Conservation (phyloP, 257 asterid genomes). For the Haberlea rhodopensis region DNA sequence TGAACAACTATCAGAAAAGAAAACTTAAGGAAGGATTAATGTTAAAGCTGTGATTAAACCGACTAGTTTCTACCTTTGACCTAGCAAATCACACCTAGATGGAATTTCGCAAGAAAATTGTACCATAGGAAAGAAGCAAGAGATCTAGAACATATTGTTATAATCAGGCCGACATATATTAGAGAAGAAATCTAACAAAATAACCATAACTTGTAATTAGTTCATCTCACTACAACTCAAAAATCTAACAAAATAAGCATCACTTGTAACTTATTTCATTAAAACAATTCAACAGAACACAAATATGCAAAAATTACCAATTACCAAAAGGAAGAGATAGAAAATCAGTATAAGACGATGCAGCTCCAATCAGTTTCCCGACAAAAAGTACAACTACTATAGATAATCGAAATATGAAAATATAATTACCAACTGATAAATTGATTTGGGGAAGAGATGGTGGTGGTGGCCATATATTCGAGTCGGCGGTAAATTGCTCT, state of each 20-base stretch:
- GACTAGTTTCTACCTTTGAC: no score
- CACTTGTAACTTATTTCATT: neutral
- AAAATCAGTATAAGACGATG: neutral
- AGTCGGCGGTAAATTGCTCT: slow-evolving; percentile 73
- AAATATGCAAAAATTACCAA: neutral
- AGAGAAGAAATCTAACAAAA: no score
- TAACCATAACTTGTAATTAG: no score
- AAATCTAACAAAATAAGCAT: neutral
- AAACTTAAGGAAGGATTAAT: no score
- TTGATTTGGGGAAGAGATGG: slow-evolving; percentile 86
- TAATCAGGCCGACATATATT: no score
- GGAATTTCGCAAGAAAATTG: no score
- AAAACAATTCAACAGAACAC: slow-evolving; percentile 10
- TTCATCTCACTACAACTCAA: neutral
- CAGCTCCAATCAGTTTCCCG: slow-evolving; percentile 5
- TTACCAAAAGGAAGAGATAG: neutral
- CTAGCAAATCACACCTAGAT: no score
- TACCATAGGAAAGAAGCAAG: no score
- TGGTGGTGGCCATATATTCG: slow-evolving; percentile 82
- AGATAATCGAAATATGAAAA: neutral
- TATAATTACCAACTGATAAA: slow-evolving; percentile 71
- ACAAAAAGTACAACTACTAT: neutral
- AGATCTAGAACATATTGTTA: no score
- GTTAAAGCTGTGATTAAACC: no score
- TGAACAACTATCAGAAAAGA: no score